These are phyloP conservation scores for Tausonia pullulans DNA, from an alignment of 1,284 basidiomycete genomes.

Conservation along the genomic window DNA sequence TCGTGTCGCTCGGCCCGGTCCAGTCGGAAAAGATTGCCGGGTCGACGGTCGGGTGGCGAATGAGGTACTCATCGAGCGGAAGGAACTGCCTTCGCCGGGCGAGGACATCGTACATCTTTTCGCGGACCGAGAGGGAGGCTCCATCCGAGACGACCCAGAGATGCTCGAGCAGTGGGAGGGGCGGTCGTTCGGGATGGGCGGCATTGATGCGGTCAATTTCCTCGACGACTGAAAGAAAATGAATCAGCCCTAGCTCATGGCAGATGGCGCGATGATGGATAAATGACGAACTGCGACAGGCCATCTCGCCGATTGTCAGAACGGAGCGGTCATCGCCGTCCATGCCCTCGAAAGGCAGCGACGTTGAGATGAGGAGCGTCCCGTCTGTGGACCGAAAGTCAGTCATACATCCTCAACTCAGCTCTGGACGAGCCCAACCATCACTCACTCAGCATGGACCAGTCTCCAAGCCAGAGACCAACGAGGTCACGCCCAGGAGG, in stretches of 20 bases:
- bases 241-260: background rate
- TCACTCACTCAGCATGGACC: constrained; percentile 31
- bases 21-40: constrained; percentile 9
- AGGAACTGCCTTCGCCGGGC: constrained; percentile 32
- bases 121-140: constrained; percentile 19
- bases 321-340: constrained; percentile 32
- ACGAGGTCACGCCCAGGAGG: constrained; percentile 33
- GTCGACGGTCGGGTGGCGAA: constrained; percentile 31
- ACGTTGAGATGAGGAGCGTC: constrained; percentile 33
- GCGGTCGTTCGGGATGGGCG: constrained; percentile 1
- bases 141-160: constrained; percentile 33
- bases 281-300: constrained; percentile 16
- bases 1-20: background rate
- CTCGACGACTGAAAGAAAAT: constrained; percentile 24
- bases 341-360: constrained; percentile 35
- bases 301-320: constrained; percentile 33
- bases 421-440: too few species aligned
- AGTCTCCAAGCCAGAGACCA: constrained; percentile 35
- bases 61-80: constrained; percentile 35
- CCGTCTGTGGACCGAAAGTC: constrained; percentile 22
- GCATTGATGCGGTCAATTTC: constrained; percentile 27
- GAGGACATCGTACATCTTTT: constrained; percentile 32
- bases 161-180: constrained; percentile 31
- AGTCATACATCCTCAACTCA: background rate
- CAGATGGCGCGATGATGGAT: background rate